Evolutionary conservation across 352 stramenopile species (phyloP).

Genomic region (Phytophthora chlamydospora): DNA sequence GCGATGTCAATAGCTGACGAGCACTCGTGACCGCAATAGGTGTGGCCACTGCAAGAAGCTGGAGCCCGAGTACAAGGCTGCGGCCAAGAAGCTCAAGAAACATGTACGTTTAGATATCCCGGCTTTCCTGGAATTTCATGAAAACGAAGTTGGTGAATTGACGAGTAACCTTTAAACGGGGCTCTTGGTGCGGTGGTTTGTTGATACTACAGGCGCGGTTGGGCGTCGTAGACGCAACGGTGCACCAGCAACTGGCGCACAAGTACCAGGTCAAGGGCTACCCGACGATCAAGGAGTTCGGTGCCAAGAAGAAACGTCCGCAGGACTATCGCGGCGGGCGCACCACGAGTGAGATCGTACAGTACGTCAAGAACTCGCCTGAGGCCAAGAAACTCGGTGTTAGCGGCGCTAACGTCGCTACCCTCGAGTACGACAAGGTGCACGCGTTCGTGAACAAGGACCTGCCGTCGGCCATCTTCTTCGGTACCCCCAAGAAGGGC

Average conservation of each 20-base stretch:
- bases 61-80: conserved; percentile 88
- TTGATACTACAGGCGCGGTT: conserved; percentile 59
- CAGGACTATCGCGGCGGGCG: conserved; percentile 74
- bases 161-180: conserved; percentile 16
- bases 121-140: conserved; percentile 3
- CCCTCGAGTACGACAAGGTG: conserved; percentile 56
- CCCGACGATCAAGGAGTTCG: conserved; percentile 87
- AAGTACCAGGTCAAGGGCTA: conserved; percentile 83
- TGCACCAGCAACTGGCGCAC: conserved; percentile 64
- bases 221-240: conserved; percentile 71
- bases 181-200: neutral
- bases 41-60: conserved; percentile 93
- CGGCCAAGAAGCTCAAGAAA: conserved; percentile 87
- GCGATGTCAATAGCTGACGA: conserved; percentile 2
- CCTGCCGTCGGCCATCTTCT: conserved; percentile 70
- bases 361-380: conserved; percentile 74
- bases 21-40: conserved; percentile 28
- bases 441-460: conserved; percentile 65
- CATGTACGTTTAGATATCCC: conserved; percentile 38
- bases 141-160: conserved; percentile 7
- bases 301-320: conserved; percentile 81
- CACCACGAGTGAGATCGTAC: conserved; percentile 64
- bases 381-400: conserved; percentile 77
- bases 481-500: conserved; percentile 59
- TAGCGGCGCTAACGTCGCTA: conserved; percentile 47